These are phyloP conservation scores for Sambucus nigra DNA, from an alignment of 129 eudicot species.

Conservation along the genomic window DNA sequence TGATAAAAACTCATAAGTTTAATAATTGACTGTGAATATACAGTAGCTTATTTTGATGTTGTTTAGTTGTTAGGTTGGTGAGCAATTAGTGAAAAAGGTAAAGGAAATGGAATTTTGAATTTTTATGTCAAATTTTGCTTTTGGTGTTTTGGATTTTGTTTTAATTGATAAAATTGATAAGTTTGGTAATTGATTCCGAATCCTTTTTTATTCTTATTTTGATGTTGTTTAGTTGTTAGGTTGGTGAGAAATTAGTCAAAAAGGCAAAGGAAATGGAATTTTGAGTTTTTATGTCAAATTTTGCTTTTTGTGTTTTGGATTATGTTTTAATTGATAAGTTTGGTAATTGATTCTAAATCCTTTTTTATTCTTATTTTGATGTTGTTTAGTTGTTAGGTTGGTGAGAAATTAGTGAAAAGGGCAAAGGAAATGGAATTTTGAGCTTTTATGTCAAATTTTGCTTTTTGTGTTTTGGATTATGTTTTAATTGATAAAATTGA, in stretches of 20 bases:
- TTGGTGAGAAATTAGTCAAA: too few relatives aligned
- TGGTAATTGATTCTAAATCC: not conserved
- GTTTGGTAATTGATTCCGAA: too few relatives aligned
- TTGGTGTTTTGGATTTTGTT: not conserved
- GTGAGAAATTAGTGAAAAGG: not conserved
- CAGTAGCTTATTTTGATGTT: not conserved
- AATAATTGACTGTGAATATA: not conserved
- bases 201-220: not conserved
- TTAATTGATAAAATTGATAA: too few relatives aligned
- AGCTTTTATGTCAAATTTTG: not conserved
- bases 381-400: not conserved
- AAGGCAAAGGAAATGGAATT: too few relatives aligned
- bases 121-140: not conserved
- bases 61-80: not conserved
- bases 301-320: too few relatives aligned
- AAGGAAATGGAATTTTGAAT: not conserved
- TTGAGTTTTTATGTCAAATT: too few relatives aligned
- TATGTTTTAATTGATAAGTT: not conserved
- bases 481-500: not conserved
- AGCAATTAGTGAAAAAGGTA: not conserved
- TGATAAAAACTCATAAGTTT: not conserved
- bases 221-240: too few relatives aligned
- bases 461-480: not conserved
- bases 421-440: not conserved
- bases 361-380: not conserved